Evolutionary conservation across 2,329 filamentous ascomycete genomes (phyloP), one percentile per base, ranked within the genome.

Genomic region (Colletotrichum kahawae): DNA sequence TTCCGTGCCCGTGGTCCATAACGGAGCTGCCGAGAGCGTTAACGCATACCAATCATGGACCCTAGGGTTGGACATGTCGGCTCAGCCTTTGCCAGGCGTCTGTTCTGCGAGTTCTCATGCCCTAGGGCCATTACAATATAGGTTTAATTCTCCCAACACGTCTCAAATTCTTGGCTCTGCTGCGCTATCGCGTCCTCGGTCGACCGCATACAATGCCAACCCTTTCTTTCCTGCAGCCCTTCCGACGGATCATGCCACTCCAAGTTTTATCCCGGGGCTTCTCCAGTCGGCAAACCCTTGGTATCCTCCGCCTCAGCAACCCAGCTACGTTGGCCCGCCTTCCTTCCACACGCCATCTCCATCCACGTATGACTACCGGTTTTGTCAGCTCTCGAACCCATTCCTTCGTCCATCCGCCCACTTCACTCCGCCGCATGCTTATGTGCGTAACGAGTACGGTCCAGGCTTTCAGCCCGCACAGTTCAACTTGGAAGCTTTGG

Each of bases 401-500:
- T n/a, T 67, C 13, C 21, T 43, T 14, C 68, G 56, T 24, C 63
- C 72, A 21, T 72, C 69, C 8, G 69, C 72, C 21, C 57, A 67
- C 57, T 72, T 62, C 56, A 72, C 69, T 10, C 54, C 63, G 16
- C 62, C 63, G 29, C 56, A 72, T 63, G 36, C 69, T 10, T 67
- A 57, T 59, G 12, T 34, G 18, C 63, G 13, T 7, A 33, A 60
- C 12, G n/a, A 27, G 16, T 75, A 64, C 9, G 69, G 63, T 9
- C 38, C 56, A 21, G 36, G 63, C 63, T 57, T 72, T 10, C 72
- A 72, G n/a, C 72, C 69, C 16, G 24, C 62, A 18, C 72, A 81
- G 10, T 82, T 81, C 60, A 79, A 79, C 33, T 62, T 84, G 9
- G 82, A 82, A 68, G 81, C 81, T 27, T 79, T 84, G 7, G 81